These are phyloP conservation scores for Ophiosphaerella herpotricha DNA, from an alignment of 2,329 filamentous ascomycete genomes.

Conservation along the genomic window DNA sequence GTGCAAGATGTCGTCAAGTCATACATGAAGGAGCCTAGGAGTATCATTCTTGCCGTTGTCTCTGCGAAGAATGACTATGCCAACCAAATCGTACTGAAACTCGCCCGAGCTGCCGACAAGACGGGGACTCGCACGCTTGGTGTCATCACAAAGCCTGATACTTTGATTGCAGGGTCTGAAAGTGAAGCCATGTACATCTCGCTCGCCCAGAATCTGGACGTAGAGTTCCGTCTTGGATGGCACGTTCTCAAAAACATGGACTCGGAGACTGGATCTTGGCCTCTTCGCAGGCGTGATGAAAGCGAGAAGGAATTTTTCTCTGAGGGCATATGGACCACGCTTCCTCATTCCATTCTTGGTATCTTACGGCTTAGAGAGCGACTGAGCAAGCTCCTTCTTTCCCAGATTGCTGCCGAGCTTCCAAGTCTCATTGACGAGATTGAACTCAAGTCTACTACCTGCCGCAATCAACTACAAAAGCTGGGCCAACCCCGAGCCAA, in stretches of 20 bases:
- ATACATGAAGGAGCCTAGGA: constrained; percentile 47
- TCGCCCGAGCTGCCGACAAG: constrained; percentile 51
- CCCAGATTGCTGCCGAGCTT: constrained; percentile 34
- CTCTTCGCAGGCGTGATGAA: constrained; percentile 12
- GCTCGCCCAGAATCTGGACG: constrained; percentile 36
- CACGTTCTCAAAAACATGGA: constrained; percentile 38
- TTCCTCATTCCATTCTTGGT: constrained; percentile 36
- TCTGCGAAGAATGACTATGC: constrained; percentile 48
- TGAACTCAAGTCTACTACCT: constrained; percentile 3
- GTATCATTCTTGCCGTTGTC: constrained; percentile 51
- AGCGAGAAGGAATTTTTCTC: constrained; percentile 14
- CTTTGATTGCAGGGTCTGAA: constrained; percentile 23
- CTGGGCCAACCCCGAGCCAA: constrained; percentile 56
- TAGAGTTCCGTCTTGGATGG: constrained; percentile 37
- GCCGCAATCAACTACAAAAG: constrained; percentile 36
- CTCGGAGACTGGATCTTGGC: constrained; percentile 16
- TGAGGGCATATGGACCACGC: constrained; percentile 18
- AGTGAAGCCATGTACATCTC: constrained; percentile 17
- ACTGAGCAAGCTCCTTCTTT: constrained; percentile 55
- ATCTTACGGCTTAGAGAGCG: constrained; percentile 52
- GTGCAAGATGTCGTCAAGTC: constrained; percentile 51
- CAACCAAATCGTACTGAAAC: constrained; percentile 41
- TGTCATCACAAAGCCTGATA: constrained; percentile 61
- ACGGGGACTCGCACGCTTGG: constrained; percentile 55
- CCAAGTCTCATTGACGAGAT: constrained; percentile 4